Evolutionary conservation across 306 rosid species (phyloP).

Genomic region (Acacia confusa): DNA sequence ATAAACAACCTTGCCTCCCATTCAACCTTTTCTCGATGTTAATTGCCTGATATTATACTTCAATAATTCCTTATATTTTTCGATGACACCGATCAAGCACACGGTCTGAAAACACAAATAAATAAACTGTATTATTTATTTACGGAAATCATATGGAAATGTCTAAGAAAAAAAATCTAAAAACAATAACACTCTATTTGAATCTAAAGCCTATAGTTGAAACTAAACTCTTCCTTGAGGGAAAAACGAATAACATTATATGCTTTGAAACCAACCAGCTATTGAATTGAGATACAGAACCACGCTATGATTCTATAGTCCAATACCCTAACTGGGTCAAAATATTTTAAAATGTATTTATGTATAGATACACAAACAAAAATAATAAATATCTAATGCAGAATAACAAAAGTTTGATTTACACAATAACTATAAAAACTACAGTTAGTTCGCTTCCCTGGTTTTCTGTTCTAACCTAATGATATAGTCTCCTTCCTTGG

Average conservation of each 20-base stretch:
- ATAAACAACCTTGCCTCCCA: not conserved
- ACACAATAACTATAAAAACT: not conserved
- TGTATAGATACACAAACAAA: not conserved
- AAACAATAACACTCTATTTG: not conserved
- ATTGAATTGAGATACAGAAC: not conserved
- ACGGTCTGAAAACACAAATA: conserved; percentile 56
- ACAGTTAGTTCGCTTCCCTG: not conserved
- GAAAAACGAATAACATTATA: not conserved
- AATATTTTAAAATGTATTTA: not conserved
- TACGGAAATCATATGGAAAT: not conserved
- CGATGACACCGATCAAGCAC: conserved; percentile 86
- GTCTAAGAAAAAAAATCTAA: not conserved
- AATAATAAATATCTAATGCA: not conserved
- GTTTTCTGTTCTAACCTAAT: not conserved
- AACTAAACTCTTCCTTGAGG: not conserved
- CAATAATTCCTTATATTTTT: conserved; percentile 76
- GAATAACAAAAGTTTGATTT: not conserved
- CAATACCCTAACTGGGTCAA: not conserved
- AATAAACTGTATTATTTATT: conserved; percentile 15
- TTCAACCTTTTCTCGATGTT: conserved; percentile 56
- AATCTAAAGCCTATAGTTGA: not conserved
- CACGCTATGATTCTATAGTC: not conserved
- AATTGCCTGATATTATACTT: conserved; percentile 95
- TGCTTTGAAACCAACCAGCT: not conserved
- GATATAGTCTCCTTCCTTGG: not conserved